Conservation (phyloP, 1,284 basidiomycete genomes). For the Phlebopus sp. region DNA sequence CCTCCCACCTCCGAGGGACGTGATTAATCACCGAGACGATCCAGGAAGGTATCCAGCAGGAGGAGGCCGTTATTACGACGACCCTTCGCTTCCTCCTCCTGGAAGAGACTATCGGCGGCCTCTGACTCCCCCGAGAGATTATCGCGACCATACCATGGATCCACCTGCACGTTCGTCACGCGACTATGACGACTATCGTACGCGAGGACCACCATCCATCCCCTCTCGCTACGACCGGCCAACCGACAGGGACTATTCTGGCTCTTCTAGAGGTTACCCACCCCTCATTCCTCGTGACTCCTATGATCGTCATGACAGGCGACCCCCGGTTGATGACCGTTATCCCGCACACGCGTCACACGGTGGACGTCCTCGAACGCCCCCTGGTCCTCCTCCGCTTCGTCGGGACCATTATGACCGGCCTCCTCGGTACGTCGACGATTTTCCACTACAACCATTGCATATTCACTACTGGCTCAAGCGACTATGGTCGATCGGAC, state of each 20-base stretch:
- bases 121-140: conserved; percentile 60
- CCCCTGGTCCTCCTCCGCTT: conserved; percentile 39
- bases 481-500: conserved; percentile 44
- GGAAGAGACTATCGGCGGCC: conserved; percentile 58
- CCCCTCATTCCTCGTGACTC: conserved; percentile 44
- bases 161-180: conserved; percentile 47
- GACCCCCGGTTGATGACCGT: conserved; percentile 34
- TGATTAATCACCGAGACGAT: conserved; percentile 47
- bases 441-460: background rate
- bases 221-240: conserved; percentile 44
- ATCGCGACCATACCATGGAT: conserved; percentile 45
- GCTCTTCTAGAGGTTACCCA: conserved; percentile 39
- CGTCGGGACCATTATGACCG: conserved; percentile 51
- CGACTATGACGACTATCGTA: conserved; percentile 66
- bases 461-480: conserved; percentile 20
- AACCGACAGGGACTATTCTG: conserved; percentile 48
- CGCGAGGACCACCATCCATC: conserved; percentile 45
- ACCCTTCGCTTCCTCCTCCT: conserved; percentile 44
- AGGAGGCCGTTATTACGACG: conserved; percentile 56
- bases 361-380: conserved; percentile 43
- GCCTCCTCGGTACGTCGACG: conserved; percentile 43
- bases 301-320: conserved; percentile 63
- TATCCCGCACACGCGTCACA: conserved; percentile 36
- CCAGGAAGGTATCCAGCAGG: conserved; percentile 41
- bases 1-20: conserved; percentile 43